Percentiles rank a stretch among this genome's conserved stretches.
phyloP scores from a whole-genome alignment of 1,139 yeast genomes.

The Yamadazyma sp. region DNA sequence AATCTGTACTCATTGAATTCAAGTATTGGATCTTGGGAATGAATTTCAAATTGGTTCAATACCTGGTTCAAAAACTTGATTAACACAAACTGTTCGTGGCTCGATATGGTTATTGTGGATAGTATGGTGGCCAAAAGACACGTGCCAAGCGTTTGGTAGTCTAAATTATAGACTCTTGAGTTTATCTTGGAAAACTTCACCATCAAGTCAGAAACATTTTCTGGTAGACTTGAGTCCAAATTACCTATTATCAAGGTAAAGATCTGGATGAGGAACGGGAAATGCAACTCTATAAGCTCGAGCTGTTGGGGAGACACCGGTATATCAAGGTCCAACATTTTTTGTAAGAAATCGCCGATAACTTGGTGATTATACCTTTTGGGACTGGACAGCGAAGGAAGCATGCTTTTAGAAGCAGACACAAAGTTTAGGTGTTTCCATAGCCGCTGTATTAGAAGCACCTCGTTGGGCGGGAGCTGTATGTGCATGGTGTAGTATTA shows the following conservation, averaged over 20 bases:
- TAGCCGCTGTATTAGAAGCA: neutral
- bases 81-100: conserved; percentile 4
- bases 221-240: conserved; percentile 1
- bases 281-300: neutral
- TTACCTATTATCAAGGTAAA: conserved; percentile 6
- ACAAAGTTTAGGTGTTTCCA: conserved; percentile 1
- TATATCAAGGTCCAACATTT: neutral
- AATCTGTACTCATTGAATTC: conserved; percentile 8
- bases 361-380: neutral
- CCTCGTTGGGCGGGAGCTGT: neutral
- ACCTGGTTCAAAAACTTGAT: conserved; percentile 10
- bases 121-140: conserved; percentile 6
- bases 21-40: conserved; percentile 7
- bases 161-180: conserved; percentile 8
- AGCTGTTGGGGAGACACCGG: neutral
- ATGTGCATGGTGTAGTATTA: neutral
- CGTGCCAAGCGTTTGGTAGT: conserved; percentile 8
- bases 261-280: conserved; percentile 4
- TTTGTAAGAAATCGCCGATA: neutral
- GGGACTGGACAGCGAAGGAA: neutral
- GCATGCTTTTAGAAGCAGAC: conserved; percentile 1
- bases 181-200: conserved; percentile 9
- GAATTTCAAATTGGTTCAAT: conserved; percentile 3
- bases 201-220: conserved; percentile 3
- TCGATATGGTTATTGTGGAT: neutral